Evolutionary conservation across 805 yeast species (phyloP), one percentile per base, ranked within the genome.

Genomic region (Candida ortonii): DNA sequence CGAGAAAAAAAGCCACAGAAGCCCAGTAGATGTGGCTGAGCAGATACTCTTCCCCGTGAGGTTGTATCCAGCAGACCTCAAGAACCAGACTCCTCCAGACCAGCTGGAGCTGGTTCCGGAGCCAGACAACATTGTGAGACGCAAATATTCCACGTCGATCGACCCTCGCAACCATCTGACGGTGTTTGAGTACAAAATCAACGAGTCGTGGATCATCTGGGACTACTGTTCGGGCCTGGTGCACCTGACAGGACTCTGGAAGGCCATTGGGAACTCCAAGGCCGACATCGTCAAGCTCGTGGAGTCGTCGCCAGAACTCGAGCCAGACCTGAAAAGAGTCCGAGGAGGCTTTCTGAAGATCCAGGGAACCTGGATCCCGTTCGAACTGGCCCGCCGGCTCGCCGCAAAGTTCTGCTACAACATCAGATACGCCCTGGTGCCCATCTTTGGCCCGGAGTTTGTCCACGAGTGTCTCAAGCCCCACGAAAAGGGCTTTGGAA

Each of bases 301-400:
- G 20, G 87, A 82, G 51, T 62, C 71, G 5, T 68, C 76, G 3
- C 89, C 89, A 2, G 77, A 77, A 48, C 65, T 78, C 34, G 85
- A 76, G 45, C 73, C 70, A 12, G 71, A 68, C 25, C 70, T 82
- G 35, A 76, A 76, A 49, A 72, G 96, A 32, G 86, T 88, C 11
- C 67, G 96, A 36, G 97, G 97, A 29, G 97, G 96, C 3, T 86
- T 78, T 50, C 70, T 88, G 45, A 87, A 87, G 65, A 86, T 89
- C 46, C 97, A 88, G 62, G 97, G 97, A 4, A 86, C 96, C 7
- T 89, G 96, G 96, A 62, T 87, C 24, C 90, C 95, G 2, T 81
- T 62, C 51, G 73, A 71, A 7, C 66, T 84, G 32, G 87, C 94
- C 16, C 70, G 69, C 40, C 62, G 73, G 20, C 64, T 88, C 34